Evolutionary conservation across 495 filamentous ascomycete species (phyloP).

Genomic region (Physcia stellaris): DNA sequence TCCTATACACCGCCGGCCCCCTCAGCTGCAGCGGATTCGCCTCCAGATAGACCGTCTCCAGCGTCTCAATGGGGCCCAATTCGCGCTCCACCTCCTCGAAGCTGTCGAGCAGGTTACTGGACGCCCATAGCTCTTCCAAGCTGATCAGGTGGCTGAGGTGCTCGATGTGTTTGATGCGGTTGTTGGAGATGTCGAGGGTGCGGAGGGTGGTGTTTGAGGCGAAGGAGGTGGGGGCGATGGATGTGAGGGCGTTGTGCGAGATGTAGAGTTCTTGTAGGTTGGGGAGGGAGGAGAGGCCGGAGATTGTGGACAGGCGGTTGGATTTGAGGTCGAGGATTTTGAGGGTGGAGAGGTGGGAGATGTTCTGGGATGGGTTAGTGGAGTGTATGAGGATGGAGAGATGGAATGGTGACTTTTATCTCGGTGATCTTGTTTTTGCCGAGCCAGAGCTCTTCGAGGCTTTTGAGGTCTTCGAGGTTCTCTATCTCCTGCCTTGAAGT

Average conservation of each 20-base stretch:
- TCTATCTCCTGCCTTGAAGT: slow-evolving; percentile 53
- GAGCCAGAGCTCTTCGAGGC: slow-evolving; percentile 82
- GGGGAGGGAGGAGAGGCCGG: slow-evolving; percentile 56
- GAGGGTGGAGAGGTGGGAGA: slow-evolving; percentile 61
- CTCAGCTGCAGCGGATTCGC: slow-evolving; percentile 79
- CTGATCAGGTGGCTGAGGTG: slow-evolving; percentile 54
- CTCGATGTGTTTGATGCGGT: slow-evolving; percentile 61
- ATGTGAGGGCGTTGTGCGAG: slow-evolving; percentile 86
- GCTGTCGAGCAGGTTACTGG: slow-evolving; percentile 65
- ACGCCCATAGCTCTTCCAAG: slow-evolving; percentile 90
- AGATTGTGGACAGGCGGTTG: slow-evolving; percentile 76
- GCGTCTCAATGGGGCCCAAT: slow-evolving; percentile 58
- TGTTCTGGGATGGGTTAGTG: slow-evolving; percentile 28
- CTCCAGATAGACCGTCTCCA: slow-evolving; percentile 95
- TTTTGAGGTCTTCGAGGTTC: slow-evolving; percentile 62
- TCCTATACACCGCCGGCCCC: slow-evolving; percentile 68
- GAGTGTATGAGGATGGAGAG: neutral
- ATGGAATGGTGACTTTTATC: slow-evolving; percentile 39
- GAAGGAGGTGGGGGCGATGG: slow-evolving; percentile 61
- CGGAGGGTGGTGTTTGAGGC: slow-evolving; percentile 55
- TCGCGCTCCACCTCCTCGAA: slow-evolving; percentile 77
- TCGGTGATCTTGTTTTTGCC: slow-evolving; percentile 96
- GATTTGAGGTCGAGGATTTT: slow-evolving; percentile 92
- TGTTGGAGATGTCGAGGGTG: slow-evolving; percentile 82
- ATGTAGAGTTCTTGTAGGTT: slow-evolving; percentile 92